A percentile compares a stretch with the other conserved stretches of the same genome.
Conservation (phyloP, 148 eudicot species). For the Pharnaceum exiguum region DNA sequence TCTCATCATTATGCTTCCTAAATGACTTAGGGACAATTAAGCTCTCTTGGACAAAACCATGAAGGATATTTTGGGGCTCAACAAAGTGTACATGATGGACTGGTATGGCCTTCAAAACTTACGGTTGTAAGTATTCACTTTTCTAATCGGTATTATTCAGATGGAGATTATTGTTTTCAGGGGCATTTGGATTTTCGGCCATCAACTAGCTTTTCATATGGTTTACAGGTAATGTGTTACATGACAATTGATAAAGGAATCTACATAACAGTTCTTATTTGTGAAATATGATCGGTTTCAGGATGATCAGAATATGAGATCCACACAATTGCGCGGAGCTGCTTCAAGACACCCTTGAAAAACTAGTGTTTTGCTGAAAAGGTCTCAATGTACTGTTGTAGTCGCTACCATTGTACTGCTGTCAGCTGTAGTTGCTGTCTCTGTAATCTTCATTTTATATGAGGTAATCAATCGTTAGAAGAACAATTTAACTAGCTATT, state of each 20-base stretch:
- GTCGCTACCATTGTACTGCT: no score
- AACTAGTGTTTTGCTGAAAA: neutral
- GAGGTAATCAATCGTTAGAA: constrained; percentile 5
- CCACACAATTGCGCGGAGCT: constrained; percentile 29
- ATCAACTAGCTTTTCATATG: constrained; percentile 52
- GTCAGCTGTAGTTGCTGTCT: constrained; percentile 8
- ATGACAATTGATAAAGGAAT: neutral
- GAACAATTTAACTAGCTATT: neutral
- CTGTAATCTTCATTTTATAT: neutral
- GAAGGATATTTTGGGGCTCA: constrained; percentile 79
- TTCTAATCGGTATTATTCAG: neutral
- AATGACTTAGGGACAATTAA: constrained; percentile 60
- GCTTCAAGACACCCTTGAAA: constrained; percentile 23
- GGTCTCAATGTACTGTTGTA: no score
- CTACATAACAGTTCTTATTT: constrained; percentile 4
- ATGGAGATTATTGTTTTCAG: constrained; percentile 26
- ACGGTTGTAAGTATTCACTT: neutral
- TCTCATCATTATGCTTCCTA: neutral
- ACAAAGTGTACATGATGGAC: constrained; percentile 65
- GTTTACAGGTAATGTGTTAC: constrained; percentile 47
- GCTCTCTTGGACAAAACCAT: constrained; percentile 60
- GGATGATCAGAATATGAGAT: constrained; percentile 37
- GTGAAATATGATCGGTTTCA: constrained; percentile 10
- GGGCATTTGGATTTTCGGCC: constrained; percentile 79
- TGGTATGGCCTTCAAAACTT: constrained; percentile 37